Conservation (phyloP, 2,329 filamentous ascomycete genomes). For the Orbilia brochopaga region DNA sequence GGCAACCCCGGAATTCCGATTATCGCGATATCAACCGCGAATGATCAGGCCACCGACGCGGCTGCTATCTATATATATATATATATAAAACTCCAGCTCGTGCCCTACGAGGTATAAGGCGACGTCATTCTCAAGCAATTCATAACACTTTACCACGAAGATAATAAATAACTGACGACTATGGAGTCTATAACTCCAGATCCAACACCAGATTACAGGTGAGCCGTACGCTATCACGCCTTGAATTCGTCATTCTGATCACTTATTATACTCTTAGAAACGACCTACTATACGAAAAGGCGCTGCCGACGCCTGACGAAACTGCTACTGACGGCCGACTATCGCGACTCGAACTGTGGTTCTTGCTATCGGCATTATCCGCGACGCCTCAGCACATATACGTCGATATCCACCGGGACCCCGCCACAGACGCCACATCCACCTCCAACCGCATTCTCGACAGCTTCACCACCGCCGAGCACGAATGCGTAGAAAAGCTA, state of each 20-base stretch:
- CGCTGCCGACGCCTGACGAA: conserved; percentile 35
- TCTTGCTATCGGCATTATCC: conserved; percentile 24
- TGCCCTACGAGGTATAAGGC: too few relatives aligned
- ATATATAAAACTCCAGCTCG: too few relatives aligned
- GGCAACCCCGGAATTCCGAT: too few relatives aligned
- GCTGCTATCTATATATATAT: too few relatives aligned
- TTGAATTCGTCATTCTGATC: not conserved
- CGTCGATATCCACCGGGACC: conserved; percentile 33
- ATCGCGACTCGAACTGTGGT: conserved; percentile 33
- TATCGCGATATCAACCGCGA: too few relatives aligned
- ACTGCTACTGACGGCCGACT: conserved; percentile 4
- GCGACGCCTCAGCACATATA: conserved; percentile 47
- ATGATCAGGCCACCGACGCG: too few relatives aligned
- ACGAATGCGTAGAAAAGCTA: conserved; percentile 22
- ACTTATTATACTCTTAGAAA: conserved; percentile 15
- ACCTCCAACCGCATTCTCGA: conserved; percentile 25
- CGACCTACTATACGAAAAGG: conserved; percentile 44
- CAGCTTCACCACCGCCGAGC: conserved; percentile 24
- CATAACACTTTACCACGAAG: too few relatives aligned
- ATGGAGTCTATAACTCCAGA: too few relatives aligned
- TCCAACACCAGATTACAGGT: too few relatives aligned
- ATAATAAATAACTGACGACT: too few relatives aligned
- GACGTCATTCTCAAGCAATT: too few relatives aligned
- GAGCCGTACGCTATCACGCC: too few relatives aligned
- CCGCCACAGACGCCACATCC: conserved; percentile 13